Evolutionary conservation across 2,329 filamentous ascomycete genomes (phyloP).

Genomic region (Xylariaceae sp.): DNA sequence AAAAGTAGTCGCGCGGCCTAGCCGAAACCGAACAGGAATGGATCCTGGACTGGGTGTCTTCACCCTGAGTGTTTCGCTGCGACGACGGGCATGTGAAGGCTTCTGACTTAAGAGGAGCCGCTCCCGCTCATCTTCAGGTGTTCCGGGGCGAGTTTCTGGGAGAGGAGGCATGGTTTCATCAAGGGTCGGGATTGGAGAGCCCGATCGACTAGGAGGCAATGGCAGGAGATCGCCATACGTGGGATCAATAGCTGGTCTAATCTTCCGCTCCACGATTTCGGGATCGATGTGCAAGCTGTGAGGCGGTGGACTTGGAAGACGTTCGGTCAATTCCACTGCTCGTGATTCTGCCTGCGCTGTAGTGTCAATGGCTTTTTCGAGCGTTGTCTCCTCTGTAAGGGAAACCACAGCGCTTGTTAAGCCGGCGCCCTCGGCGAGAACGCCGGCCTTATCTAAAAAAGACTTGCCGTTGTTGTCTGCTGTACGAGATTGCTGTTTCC

Average conservation of each 20-base stretch:
- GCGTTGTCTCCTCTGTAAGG: conserved; percentile 37
- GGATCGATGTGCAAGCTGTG: conserved; percentile 45
- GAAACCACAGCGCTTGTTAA: conserved; percentile 47
- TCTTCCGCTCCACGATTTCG: conserved; percentile 52
- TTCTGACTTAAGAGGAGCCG: conserved; percentile 35
- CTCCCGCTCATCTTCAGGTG: conserved; percentile 43
- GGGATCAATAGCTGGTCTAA: conserved; percentile 62
- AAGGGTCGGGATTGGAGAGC: conserved; percentile 39
- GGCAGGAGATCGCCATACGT: conserved; percentile 60
- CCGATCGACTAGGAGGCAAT: conserved; percentile 55
- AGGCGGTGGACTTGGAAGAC: conserved; percentile 22
- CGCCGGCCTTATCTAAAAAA: conserved; percentile 71
- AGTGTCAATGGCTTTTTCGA: conserved; percentile 44
- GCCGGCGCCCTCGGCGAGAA: conserved; percentile 65
- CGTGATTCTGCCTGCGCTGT: conserved; percentile 36
- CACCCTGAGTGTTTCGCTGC: conserved; percentile 44
- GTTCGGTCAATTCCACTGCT: conserved; percentile 22
- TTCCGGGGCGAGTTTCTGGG: conserved; percentile 56
- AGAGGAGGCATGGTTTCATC: conserved; percentile 44
- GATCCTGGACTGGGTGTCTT: conserved; percentile 54
- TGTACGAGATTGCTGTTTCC: conserved; percentile 28
- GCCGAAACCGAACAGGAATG: conserved; percentile 52
- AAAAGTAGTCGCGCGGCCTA: conserved; percentile 43
- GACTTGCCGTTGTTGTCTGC: conserved; percentile 44
- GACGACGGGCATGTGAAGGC: conserved; percentile 43